Percentiles rank a stretch among this genome's conserved stretches.
These are phyloP conservation scores for Trichophyton equinum DNA, from an alignment of 2,329 filamentous ascomycete genomes.

Conservation along the genomic window DNA sequence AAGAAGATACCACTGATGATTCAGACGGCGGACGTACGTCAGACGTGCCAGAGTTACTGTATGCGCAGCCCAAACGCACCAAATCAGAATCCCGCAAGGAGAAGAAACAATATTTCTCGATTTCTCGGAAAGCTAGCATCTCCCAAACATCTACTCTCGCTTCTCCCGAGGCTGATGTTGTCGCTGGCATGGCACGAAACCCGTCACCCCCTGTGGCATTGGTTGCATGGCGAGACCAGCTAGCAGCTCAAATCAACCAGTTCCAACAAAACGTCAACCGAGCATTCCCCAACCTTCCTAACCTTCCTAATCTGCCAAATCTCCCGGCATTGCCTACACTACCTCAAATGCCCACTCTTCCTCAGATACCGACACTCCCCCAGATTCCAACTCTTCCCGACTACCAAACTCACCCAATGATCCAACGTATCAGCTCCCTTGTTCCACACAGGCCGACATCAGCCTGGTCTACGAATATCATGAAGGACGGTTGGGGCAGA, in stretches of 20 bases:
- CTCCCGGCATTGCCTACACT: not conserved
- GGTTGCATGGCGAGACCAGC: constrained; percentile 58
- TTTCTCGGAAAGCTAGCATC: constrained; percentile 13
- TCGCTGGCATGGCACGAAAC: constrained; percentile 19
- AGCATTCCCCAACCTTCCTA: constrained; percentile 50
- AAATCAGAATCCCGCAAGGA: constrained; percentile 4
- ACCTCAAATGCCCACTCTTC: constrained; percentile 41
- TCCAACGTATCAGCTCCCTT: constrained; percentile 59
- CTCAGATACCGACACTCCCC: not conserved
- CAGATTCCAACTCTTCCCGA: constrained; percentile 53
- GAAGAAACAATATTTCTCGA: constrained; percentile 12
- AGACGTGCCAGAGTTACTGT: constrained; percentile 16
- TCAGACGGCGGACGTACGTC: constrained; percentile 22
- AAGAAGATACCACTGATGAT: constrained; percentile 21
- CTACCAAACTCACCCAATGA: constrained; percentile 61
- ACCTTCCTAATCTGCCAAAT: constrained; percentile 32
- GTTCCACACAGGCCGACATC: constrained; percentile 54
- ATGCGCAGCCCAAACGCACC: constrained; percentile 14
- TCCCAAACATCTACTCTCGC: constrained; percentile 14
- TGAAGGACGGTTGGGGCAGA: constrained; percentile 48
- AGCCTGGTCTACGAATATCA: constrained; percentile 22
- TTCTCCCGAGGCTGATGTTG: constrained; percentile 17
- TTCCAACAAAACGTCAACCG: constrained; percentile 59
- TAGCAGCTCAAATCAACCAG: constrained; percentile 61
- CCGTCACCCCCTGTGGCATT: constrained; percentile 51